Evolutionary conservation across 176 grass and related monocot genomes (phyloP), one percentile per base, ranked within the genome.

Genomic region (Stipa capillata): DNA sequence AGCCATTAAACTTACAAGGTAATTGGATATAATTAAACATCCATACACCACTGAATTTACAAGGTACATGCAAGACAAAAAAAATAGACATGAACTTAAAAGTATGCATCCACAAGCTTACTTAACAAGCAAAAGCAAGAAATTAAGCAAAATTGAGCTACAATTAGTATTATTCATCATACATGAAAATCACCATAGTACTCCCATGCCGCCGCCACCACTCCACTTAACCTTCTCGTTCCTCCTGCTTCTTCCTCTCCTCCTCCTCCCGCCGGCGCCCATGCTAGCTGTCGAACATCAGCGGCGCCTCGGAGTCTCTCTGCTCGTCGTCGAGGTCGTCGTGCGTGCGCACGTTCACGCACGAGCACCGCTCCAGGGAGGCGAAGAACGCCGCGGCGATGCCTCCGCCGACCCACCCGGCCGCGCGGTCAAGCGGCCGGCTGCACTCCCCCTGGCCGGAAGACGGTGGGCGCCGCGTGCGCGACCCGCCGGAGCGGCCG

Each of bases 291-390:
- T 59, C 56, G 34, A 33, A 74, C 66, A 90, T 84, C 16, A 97
- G 74, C 57, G 79, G 90, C 69, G 69, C 89, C 69, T 73, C 24
- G 9, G 88, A 81, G 55, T 84, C 87, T 72, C 68, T 53, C 51
- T 65, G 45, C 43, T 86, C 79, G 42, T 88, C 89, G 74, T 93
- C 87, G 77, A 58, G 71, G 77, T 97, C 93, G 73, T 97, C 93
- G 8, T 84, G 49, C 24, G 93, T 93, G 83, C 82, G 85, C 33
- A 93, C 77, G 68, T 90, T 88, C 29, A 97, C 74, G 80, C 93
- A 97, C 8, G 85, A 91, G 79, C 93, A 97, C 42, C 87, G 82
- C 72, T 97, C 90, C 41, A 97, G 77, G 31, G 93, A 97, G 18
- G 87, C 87, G 82, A 97, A 93, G 77, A 97, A 97, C 4, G 85